Conservation (phyloP, 202 grass and related monocot genomes). For the Brachypodium distachyon region DNA sequence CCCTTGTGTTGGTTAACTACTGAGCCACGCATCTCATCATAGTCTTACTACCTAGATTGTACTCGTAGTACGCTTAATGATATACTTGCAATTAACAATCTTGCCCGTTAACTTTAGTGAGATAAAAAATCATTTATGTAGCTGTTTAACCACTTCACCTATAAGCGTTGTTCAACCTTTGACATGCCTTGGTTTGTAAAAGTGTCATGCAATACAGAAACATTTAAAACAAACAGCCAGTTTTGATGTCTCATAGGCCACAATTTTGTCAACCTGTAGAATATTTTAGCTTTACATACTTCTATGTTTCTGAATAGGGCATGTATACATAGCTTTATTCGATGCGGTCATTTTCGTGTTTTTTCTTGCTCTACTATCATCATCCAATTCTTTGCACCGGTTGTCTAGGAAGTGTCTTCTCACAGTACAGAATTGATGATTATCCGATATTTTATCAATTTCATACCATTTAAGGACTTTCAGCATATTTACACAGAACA, state of each 20-base stretch:
- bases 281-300: background rate
- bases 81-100: background rate
- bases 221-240: background rate
- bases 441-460: background rate
- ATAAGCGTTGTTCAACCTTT: background rate
- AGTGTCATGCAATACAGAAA: background rate
- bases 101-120: background rate
- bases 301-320: background rate
- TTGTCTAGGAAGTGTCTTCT: background rate
- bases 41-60: background rate
- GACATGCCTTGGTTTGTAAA: background rate
- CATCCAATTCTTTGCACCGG: background rate
- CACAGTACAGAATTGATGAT: background rate
- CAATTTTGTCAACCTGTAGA: background rate
- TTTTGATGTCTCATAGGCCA: background rate
- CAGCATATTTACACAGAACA: background rate
- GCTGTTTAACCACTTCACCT: background rate
- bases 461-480: background rate
- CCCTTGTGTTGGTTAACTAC: background rate
- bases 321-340: background rate
- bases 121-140: background rate
- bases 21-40: background rate
- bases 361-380: constrained; percentile 6
- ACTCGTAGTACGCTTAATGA: background rate
- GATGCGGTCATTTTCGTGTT: background rate